Percentiles rank a stretch among this genome's conserved stretches.
Conservation (phyloP, 1,139 yeast genomes). For the Geotrichum candidum region DNA sequence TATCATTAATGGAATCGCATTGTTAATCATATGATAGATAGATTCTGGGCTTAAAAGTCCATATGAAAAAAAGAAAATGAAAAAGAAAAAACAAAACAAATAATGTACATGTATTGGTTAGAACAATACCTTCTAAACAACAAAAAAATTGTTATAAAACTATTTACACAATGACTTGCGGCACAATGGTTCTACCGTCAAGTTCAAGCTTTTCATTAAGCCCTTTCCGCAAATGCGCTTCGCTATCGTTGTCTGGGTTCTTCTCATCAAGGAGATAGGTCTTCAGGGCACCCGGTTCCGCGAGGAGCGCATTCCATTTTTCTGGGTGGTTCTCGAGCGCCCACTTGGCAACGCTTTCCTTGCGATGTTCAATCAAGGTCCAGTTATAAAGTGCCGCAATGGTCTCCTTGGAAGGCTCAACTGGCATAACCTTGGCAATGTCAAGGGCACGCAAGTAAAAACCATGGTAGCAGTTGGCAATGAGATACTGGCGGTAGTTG, state of each 20-base stretch:
- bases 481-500: slow-evolving; percentile 58
- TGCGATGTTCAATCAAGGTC: slow-evolving; percentile 48
- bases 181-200: slow-evolving; percentile 7
- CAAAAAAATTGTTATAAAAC: not conserved
- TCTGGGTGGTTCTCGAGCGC: slow-evolving; percentile 42
- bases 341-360: slow-evolving; percentile 48
- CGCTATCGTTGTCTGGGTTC: slow-evolving; percentile 29
- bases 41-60: too few relatives aligned
- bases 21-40: not conserved
- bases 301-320: slow-evolving; percentile 44
- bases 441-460: slow-evolving; percentile 53
- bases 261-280: slow-evolving; percentile 28
- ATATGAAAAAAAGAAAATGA: not conserved
- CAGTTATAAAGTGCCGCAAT: slow-evolving; percentile 56
- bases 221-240: slow-evolving; percentile 23
- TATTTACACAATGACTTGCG: slow-evolving; percentile 3
- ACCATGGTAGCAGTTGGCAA: slow-evolving; percentile 72
- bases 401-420: slow-evolving; percentile 47
- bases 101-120: not conserved
- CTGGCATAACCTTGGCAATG: slow-evolving; percentile 45
- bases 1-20: not conserved
- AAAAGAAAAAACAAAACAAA: not conserved
- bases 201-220: slow-evolving; percentile 9
- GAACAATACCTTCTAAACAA: not conserved
- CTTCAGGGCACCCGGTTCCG: slow-evolving; percentile 38